Evolutionary conservation across 345 rosid genomes (phyloP).

Genomic region (Cardamine occulta): DNA sequence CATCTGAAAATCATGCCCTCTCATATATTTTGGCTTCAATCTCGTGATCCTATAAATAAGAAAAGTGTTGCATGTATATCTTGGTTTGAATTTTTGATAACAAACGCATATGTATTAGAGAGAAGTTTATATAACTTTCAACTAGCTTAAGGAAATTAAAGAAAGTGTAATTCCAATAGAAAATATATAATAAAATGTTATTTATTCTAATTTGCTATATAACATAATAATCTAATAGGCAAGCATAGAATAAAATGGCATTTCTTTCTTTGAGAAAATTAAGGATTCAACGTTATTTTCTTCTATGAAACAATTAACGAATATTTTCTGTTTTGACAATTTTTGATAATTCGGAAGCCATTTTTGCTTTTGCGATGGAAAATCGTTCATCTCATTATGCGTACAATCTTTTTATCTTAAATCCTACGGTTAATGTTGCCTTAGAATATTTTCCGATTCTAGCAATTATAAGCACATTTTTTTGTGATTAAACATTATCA

Average conservation of each 20-base stretch:
- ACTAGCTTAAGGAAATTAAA: too few species aligned
- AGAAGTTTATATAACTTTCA: neutral
- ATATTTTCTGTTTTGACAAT: neutral
- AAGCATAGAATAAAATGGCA: neutral
- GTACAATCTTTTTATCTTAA: neutral
- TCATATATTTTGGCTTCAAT: neutral
- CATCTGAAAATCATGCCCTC: too few species aligned
- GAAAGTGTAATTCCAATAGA: too few species aligned
- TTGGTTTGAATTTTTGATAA: neutral
- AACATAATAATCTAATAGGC: neutral
- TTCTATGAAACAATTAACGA: neutral
- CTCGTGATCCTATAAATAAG: neutral
- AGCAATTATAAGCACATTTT: constrained; percentile 30
- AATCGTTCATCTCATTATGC: constrained; percentile 8
- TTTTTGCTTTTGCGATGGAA: neutral
- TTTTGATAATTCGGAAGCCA: neutral
- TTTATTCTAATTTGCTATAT: neutral
- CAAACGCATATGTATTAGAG: neutral
- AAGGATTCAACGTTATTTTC: neutral
- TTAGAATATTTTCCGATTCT: constrained; percentile 23
- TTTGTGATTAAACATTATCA: neutral
- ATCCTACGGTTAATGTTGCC: constrained; percentile 16
- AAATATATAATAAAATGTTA: neutral
- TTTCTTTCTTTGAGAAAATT: neutral
- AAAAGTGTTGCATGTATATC: neutral